Conservation (phyloP, 1,139 yeast species). For the Candida glucosophila region DNA sequence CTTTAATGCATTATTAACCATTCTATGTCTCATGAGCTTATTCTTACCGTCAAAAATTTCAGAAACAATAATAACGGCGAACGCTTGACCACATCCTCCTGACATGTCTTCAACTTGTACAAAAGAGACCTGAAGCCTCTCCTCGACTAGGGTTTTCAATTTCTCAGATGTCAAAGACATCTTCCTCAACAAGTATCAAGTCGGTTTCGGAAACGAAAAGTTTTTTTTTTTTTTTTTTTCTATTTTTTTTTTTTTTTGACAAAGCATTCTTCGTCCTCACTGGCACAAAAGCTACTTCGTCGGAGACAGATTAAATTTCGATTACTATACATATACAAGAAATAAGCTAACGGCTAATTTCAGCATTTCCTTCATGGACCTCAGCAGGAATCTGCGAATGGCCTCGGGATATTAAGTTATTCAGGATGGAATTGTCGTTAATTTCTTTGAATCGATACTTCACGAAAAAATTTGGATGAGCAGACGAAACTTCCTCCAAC, state of each 20-base stretch:
- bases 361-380: constrained; percentile 19
- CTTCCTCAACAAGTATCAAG: constrained; percentile 43
- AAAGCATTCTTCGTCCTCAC: constrained; percentile 60
- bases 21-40: constrained; percentile 75
- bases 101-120: constrained; percentile 67
- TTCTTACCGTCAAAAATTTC: constrained; percentile 66
- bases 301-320: background rate
- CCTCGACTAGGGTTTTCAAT: constrained; percentile 37
- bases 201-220: constrained; percentile 66
- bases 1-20: constrained; percentile 71
- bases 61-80: constrained; percentile 79
- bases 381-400: constrained; percentile 23
- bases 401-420: constrained; percentile 28
- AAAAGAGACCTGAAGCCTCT: constrained; percentile 42
- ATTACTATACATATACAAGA: too few relatives aligned
- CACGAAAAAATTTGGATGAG: constrained; percentile 20
- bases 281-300: background rate
- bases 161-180: constrained; percentile 40
- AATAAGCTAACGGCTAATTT: too few relatives aligned
- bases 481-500: constrained; percentile 24
- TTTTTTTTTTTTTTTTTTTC: constrained; percentile 94
- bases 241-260: constrained; percentile 71
- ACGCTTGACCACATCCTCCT: constrained; percentile 86
- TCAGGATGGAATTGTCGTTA: constrained; percentile 8
- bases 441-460: constrained; percentile 14